Conservation (phyloP, 2,329 filamentous ascomycete species). For the Clathrospora elynae region DNA sequence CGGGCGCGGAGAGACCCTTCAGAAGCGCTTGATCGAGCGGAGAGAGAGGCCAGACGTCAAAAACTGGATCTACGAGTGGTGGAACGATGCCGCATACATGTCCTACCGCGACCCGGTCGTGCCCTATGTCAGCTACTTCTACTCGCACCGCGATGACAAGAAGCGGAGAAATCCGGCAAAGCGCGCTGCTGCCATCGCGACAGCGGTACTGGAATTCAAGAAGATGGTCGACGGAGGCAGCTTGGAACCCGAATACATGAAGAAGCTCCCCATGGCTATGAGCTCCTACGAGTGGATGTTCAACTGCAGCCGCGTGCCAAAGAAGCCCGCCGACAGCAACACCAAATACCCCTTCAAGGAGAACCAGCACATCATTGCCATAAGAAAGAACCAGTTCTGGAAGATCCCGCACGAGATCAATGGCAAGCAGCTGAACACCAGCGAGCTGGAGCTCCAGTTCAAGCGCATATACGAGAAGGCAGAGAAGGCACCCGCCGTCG, state of each 20-base stretch:
- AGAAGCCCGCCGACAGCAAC: slow-evolving; percentile 79
- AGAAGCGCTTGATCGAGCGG: slow-evolving; percentile 82
- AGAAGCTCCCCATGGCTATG: slow-evolving; percentile 96
- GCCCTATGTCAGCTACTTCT: slow-evolving; percentile 99
- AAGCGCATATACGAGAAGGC: slow-evolving; percentile 79
- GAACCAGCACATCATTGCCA: slow-evolving; percentile 85
- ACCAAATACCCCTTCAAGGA: slow-evolving; percentile 76
- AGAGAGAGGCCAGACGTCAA: slow-evolving; percentile 78
- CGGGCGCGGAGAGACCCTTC: slow-evolving; percentile 78
- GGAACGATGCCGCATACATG: slow-evolving; percentile 94
- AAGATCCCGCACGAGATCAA: slow-evolving; percentile 82
- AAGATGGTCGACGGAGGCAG: slow-evolving; percentile 80
- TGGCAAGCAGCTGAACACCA: slow-evolving; percentile 83
- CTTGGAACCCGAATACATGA: slow-evolving; percentile 98
- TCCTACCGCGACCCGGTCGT: slow-evolving; percentile 93
- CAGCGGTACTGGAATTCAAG: slow-evolving; percentile 90
- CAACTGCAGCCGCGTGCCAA: slow-evolving; percentile 85
- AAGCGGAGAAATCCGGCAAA: slow-evolving; percentile 85
- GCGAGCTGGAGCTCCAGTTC: slow-evolving; percentile 91
- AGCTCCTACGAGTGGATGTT: slow-evolving; percentile 99
- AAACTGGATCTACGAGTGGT: slow-evolving; percentile 99
- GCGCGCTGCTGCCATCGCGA: slow-evolving; percentile 88
- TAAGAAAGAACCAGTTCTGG: slow-evolving; percentile 98
- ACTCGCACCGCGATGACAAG: slow-evolving; percentile 94
- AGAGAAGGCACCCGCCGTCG: slow-evolving; percentile 69